Percentiles rank a stretch among this genome's conserved stretches.
phyloP scores from a whole-genome alignment of 805 yeast genomes.

The Teunomyces cretensis region DNA sequence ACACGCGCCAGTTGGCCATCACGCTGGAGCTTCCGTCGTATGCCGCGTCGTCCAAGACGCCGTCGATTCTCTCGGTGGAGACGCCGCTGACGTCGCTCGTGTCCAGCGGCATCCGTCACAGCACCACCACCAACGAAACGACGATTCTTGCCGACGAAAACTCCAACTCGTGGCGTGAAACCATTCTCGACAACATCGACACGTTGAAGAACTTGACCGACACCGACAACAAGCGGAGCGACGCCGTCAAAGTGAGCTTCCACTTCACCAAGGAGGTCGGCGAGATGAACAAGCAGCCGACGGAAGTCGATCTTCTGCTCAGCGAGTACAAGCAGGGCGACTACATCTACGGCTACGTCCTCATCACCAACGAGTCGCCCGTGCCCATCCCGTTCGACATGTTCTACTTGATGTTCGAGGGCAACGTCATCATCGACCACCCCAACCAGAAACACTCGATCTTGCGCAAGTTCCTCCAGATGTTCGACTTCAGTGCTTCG shows the following conservation, averaged over 20 bases:
- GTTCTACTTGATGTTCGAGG: constrained; percentile 60
- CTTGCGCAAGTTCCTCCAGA: constrained; percentile 38
- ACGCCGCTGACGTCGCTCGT: constrained; percentile 2
- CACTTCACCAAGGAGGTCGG: constrained; percentile 38
- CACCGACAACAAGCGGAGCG: constrained; percentile 26
- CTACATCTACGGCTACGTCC: constrained; percentile 55
- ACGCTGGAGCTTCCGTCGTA: constrained; percentile 21
- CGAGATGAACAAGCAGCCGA: constrained; percentile 24
- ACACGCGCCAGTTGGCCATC: constrained; percentile 5
- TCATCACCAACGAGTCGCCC: constrained; percentile 40
- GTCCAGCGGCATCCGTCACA: background rate
- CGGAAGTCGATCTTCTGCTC: constrained; percentile 27
- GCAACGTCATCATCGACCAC: constrained; percentile 23
- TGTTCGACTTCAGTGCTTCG: constrained; percentile 53
- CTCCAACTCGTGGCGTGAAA: constrained; percentile 34
- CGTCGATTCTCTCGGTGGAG: constrained; percentile 1
- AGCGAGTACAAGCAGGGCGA: constrained; percentile 67
- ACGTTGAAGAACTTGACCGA: constrained; percentile 32
- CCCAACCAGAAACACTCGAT: constrained; percentile 16
- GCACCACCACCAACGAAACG: background rate
- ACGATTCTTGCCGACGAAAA: constrained; percentile 35
- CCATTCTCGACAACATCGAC: constrained; percentile 38
- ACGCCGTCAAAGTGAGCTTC: constrained; percentile 25
- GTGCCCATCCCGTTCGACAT: constrained; percentile 56
- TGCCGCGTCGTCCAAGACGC: constrained; percentile 5